Base-by-base conservation (phyloP, 306 rosid genomes). In the Styphnolobium japonicum region DNA sequence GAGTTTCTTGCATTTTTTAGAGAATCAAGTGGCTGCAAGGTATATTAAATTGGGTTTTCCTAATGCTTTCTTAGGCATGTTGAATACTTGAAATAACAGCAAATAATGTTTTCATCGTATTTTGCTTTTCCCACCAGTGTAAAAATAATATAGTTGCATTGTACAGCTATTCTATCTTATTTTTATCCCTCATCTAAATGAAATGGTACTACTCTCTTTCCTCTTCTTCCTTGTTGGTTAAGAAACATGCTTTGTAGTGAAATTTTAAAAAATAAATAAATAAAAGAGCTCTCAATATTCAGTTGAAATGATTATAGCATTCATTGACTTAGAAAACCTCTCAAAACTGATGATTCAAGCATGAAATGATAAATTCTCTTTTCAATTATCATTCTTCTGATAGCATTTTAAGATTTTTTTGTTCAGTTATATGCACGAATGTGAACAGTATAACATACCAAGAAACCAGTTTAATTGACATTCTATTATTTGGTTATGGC, bases 1-100 rank as follows among this genome's bases (percentile, higher is more conserved):
- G 98, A 94, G 77, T 94, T 94, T 86, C 98, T 97, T 58, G 97
- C 98, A 60, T 94, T 94, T 88, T 94, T 92, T 69, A 86, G 93
- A 0, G 93, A 91, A 86, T 84, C 95, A 52, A 94, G 98, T 75
- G 97, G 98, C 79, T 92, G 90, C 87, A 91, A 92, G 95, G 98
- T 94, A 86, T 67, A 16, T n/a, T 34, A 14, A 69, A 37, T 49
- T 80, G 10, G 42, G 11, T 48, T 70, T 53, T 48, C 48, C 23
- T 4, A 22, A n/a, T 14, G 46, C 46, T 65, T 43, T 75, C 37
- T 36, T 37, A 66, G 29, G 51, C 71, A 33, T 75, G 57, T 12
- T 76, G 49, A 27, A 36, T 36, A 36, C 45, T 76, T 76, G 22
- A 69, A 49, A 42, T 33, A 36, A 52, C 40, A 67, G 16, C 37